Evolutionary conservation across 1,139 yeast species (phyloP).

Genomic region (Yamadazyma dushanensis): DNA sequence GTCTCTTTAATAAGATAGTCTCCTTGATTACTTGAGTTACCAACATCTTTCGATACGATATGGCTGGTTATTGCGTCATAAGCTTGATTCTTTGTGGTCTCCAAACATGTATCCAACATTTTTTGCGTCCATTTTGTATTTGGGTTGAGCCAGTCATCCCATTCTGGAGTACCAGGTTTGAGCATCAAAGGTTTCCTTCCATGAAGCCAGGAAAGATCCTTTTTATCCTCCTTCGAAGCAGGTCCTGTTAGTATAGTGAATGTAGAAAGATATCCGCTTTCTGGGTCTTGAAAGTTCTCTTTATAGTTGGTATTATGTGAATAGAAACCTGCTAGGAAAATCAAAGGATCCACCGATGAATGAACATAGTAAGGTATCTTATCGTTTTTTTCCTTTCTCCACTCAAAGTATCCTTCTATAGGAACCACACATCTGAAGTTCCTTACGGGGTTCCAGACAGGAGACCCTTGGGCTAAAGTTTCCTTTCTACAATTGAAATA

Average conservation of each 20-base stretch:
- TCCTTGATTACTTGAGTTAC: conserved; percentile 56
- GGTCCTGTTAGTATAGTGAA: conserved; percentile 76
- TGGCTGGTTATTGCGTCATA: conserved; percentile 49
- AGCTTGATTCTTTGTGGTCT: conserved; percentile 38
- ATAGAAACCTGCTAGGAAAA: conserved; percentile 74
- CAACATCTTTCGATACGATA: conserved; percentile 63
- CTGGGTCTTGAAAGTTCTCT: conserved; percentile 23
- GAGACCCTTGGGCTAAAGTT: conserved; percentile 40
- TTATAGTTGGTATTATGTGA: conserved; percentile 43
- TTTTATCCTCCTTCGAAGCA: conserved; percentile 47
- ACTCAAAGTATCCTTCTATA: conserved; percentile 82
- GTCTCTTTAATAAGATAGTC: conserved; percentile 38
- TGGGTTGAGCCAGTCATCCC: conserved; percentile 66
- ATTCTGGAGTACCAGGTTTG: conserved; percentile 53
- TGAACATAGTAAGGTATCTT: conserved; percentile 68
- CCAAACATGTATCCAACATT: conserved; percentile 37
- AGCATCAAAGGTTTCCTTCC: conserved; percentile 74
- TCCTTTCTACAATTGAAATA: conserved; percentile 68
- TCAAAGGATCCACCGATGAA: conserved; percentile 48
- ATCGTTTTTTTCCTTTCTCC: conserved; percentile 48
- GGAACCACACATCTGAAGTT: conserved; percentile 68
- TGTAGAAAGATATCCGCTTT: conserved; percentile 37
- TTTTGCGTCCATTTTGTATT: conserved; percentile 36
- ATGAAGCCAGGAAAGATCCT: conserved; percentile 68
- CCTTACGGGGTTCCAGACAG: conserved; percentile 52